Percentiles rank a stretch among this genome's conserved stretches.
Conservation (phyloP, 2,329 filamentous ascomycete species). For the Aspergillus tanneri region DNA sequence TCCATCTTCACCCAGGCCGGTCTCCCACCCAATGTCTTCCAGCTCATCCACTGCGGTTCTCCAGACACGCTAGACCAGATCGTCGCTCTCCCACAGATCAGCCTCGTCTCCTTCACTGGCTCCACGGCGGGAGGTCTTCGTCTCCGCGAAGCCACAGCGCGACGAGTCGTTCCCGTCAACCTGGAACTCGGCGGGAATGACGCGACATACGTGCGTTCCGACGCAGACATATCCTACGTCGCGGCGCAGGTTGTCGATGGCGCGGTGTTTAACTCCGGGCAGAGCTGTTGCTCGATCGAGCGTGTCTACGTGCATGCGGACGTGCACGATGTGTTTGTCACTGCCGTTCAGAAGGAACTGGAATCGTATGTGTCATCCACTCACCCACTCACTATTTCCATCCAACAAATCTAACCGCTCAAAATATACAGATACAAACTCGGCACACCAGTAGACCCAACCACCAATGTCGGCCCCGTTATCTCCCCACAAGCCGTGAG, state of each 20-base stretch:
- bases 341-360: conserved; percentile 73
- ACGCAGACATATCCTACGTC: conserved; percentile 82
- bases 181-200: conserved; percentile 92
- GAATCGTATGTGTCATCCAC: conserved; percentile 47
- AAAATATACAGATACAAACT: conserved; percentile 29
- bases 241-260: conserved; percentile 91
- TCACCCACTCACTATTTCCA: neutral
- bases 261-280: conserved; percentile 88
- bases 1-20: conserved; percentile 75
- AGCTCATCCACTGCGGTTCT: conserved; percentile 83
- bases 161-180: conserved; percentile 77
- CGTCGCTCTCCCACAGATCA: conserved; percentile 70
- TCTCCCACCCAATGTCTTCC: conserved; percentile 74
- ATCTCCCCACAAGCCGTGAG: conserved; percentile 74
- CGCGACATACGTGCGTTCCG: conserved; percentile 77
- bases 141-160: conserved; percentile 76
- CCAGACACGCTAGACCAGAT: conserved; percentile 72
- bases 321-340: conserved; percentile 79
- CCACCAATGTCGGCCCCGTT: conserved; percentile 79
- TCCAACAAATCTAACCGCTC: neutral
- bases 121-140: conserved; percentile 81
- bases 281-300: conserved; percentile 90
- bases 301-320: conserved; percentile 81
- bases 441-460: conserved; percentile 73
- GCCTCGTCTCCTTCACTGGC: conserved; percentile 84